Evolutionary conservation across 306 rosid genomes (phyloP).

Genomic region (Quercus alba): DNA sequence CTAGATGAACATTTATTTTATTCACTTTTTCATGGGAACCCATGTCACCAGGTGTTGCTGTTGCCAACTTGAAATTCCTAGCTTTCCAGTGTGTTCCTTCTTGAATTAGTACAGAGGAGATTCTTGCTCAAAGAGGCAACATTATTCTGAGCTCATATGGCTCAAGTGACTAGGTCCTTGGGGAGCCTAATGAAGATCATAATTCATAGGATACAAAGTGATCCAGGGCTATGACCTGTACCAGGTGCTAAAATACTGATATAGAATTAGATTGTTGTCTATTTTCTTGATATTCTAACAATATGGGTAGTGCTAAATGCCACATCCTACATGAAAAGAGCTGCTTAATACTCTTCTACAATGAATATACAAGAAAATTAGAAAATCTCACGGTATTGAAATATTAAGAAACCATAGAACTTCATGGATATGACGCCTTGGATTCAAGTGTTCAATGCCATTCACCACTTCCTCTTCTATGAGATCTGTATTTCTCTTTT

Average conservation of each 20-base stretch:
- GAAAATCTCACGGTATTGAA: neutral
- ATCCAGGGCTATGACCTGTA: neutral
- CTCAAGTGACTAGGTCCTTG: neutral
- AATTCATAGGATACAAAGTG: neutral
- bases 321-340: neutral
- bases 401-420: too few relatives aligned
- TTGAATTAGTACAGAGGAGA: neutral
- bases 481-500: too few relatives aligned
- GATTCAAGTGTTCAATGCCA: too few relatives aligned
- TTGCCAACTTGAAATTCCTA: neutral
- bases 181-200: neutral
- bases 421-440: too few relatives aligned
- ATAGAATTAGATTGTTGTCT: neutral
- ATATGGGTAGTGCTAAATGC: neutral
- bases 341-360: neutral
- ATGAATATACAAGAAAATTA: neutral
- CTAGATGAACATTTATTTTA: slow-evolving; percentile 28
- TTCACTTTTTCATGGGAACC: neutral
- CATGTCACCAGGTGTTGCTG: neutral
- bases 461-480: too few relatives aligned
- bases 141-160: too few relatives aligned
- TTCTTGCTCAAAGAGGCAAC: neutral
- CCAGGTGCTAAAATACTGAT: neutral
- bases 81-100: neutral
- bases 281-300: neutral